phyloP scores from a whole-genome alignment of 2,329 filamentous ascomycete species.

The Grosmannia huntii region DNA sequence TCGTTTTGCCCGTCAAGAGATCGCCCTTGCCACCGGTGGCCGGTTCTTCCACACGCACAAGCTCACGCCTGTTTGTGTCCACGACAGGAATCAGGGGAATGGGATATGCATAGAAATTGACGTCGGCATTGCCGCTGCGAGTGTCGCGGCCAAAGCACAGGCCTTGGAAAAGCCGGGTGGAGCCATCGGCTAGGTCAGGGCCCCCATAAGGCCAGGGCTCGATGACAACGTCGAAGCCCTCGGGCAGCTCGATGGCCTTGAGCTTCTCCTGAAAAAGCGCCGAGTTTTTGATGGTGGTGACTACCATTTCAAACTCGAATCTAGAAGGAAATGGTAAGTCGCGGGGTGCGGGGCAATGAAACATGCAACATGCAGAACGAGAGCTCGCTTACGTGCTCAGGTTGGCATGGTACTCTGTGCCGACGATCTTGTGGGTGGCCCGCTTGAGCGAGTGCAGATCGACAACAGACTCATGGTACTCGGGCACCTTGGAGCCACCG shows the following conservation, averaged over 20 bases:
- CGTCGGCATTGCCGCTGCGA: slow-evolving; percentile 25
- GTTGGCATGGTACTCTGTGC: slow-evolving; percentile 22
- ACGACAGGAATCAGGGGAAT: slow-evolving; percentile 39
- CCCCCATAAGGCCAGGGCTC: slow-evolving; percentile 39
- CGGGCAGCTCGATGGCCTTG: slow-evolving; percentile 27
- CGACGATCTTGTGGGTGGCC: not conserved
- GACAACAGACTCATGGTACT: slow-evolving; percentile 13
- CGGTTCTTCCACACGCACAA: slow-evolving; percentile 23
- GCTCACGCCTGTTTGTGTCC: slow-evolving; percentile 33
- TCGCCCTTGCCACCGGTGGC: slow-evolving; percentile 1
- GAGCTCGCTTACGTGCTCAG: slow-evolving; percentile 10
- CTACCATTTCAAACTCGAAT: not conserved
- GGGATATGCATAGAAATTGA: slow-evolving; percentile 45
- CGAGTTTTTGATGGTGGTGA: slow-evolving; percentile 18
- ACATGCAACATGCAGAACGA: not conserved
- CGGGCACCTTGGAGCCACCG: slow-evolving; percentile 10
- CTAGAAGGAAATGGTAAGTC: not conserved
- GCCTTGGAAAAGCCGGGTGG: not conserved
- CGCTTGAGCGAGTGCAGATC: not conserved
- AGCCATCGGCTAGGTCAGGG: not conserved
- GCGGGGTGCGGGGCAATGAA: not conserved
- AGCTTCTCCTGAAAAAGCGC: slow-evolving; percentile 34
- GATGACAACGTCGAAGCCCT: slow-evolving; percentile 29
- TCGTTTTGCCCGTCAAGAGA: slow-evolving; percentile 4
- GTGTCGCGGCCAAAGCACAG: slow-evolving; percentile 20